phyloP scores from a whole-genome alignment of 805 yeast species.

The Cyberlindnera sargentensis region DNA sequence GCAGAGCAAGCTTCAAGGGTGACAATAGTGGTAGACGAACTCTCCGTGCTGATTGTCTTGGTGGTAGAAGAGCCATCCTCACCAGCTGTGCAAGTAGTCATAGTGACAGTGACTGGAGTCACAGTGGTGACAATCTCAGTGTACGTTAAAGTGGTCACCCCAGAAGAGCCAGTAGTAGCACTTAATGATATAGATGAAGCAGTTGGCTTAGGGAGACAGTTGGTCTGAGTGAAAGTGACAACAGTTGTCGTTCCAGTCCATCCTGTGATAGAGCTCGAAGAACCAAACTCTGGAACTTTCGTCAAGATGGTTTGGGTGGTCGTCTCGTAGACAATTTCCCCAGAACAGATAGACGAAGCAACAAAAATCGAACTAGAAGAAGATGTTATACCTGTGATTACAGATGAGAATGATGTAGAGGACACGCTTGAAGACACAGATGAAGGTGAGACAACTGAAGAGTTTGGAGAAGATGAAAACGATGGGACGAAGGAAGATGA shows the following conservation, averaged over 20 bases:
- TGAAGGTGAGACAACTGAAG: not conserved
- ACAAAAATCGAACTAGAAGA: conserved; percentile 15
- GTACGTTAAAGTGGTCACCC: not conserved
- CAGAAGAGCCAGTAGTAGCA: conserved; percentile 9
- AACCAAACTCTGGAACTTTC: conserved; percentile 16
- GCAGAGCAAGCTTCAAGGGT: not conserved
- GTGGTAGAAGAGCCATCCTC: no score
- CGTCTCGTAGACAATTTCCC: conserved; percentile 7
- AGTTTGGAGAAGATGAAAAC: not conserved
- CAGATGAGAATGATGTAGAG: not conserved
- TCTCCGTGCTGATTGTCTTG: no score
- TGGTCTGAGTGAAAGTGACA: conserved; percentile 12
- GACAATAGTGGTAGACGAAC: not conserved
- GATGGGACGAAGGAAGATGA: not conserved
- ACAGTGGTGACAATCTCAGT: conserved; percentile 1
- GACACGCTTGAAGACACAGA: not conserved
- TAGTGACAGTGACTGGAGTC: not conserved
- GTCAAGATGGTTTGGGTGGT: conserved; percentile 16
- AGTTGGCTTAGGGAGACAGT: conserved; percentile 7
- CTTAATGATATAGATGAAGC: not conserved
- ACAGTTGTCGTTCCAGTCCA: conserved; percentile 15
- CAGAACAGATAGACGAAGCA: not conserved
- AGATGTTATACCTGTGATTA: conserved; percentile 7
- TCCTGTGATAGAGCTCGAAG: conserved; percentile 15
- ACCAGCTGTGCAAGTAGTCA: not conserved